A percentile compares a stretch with the other conserved stretches of the same genome.
phyloP scores from a whole-genome alignment of 768 basidiomycete species.

The Rhodotorula kratochvilovae region DNA sequence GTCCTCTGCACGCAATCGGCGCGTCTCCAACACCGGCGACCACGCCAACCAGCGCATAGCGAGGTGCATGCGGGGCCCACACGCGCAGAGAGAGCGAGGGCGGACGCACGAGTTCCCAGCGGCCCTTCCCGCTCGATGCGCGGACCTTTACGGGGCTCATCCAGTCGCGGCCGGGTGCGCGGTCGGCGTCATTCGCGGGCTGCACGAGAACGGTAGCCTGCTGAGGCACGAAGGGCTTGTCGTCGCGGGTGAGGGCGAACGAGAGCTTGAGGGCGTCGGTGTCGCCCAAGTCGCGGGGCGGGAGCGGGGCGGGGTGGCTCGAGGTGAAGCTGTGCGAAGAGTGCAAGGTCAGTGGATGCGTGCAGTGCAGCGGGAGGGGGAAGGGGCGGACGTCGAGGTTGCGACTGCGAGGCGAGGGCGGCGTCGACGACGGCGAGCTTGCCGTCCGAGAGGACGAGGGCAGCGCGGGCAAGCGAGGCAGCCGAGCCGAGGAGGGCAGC shows the following conservation, averaged over 20 bases:
- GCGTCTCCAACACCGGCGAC: too few species aligned
- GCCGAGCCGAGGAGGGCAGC: neutral
- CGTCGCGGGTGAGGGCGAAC: constrained; percentile 19
- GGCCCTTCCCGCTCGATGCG: constrained; percentile 18
- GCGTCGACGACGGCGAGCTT: constrained; percentile 26
- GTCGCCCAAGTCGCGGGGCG: neutral
- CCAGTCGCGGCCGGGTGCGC: constrained; percentile 6
- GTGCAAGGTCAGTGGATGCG: neutral
- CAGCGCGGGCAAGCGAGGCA: neutral
- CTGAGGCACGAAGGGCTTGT: constrained; percentile 11
- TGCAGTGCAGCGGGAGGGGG: too few species aligned
- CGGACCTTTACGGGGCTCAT: constrained; percentile 15
- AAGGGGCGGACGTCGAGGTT: constrained; percentile 1
- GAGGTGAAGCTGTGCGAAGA: constrained; percentile 15
- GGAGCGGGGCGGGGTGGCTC: neutral
- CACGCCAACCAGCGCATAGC: too few species aligned
- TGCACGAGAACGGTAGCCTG: constrained; percentile 24
- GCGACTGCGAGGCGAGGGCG: neutral
- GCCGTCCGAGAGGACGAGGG: constrained; percentile 8
- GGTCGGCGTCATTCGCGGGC: neutral
- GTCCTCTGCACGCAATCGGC: too few species aligned
- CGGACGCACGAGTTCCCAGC: constrained; percentile 29
- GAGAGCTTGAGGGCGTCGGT: constrained; percentile 36
- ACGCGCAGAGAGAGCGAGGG: too few species aligned
- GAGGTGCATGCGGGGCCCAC: too few species aligned